Base-by-base conservation (phyloP, 176 grass and related monocot species). In the Aegilops speltoides region DNA sequence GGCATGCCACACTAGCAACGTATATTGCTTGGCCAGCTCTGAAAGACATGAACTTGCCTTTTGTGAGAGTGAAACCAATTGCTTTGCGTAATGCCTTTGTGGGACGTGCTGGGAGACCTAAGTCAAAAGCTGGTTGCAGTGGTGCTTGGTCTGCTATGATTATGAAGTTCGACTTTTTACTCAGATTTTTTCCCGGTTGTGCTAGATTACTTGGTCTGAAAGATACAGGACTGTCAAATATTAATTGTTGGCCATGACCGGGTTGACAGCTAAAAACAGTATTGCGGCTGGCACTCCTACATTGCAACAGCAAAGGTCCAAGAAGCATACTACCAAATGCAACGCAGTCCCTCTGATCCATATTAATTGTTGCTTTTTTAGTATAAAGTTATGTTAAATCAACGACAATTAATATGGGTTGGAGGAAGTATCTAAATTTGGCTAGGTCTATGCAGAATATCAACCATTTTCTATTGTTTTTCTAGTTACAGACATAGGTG, bases 121-220 rank as follows among this genome's bases (percentile, higher is more conserved):
- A 63, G 73, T 65, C 80, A 73, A 90, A 83, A 79, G 84, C 56
- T 83, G 54, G 52, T 50, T 79, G 79, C 78, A 79, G 13, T 82
- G 40, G 36, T 83, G 65, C 40, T 73, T 79, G 63, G 38, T 73
- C 34, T 90, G 38, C 73, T 79, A 77, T 36, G 54, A 66, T 73
- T 83, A 67, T 79, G 79, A 77, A 24, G 19, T 46, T 50, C 69
- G 6, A 54, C 28, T 31, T 64, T 86, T 85, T 77, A 40, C 4
- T 65, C 38, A 64, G 19, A 10, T 64, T 84, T 48, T 12, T 8
- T 2, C 1, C 12, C 23, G 28, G 12, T 71, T 40, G 79, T 73
- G 84, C 84, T 83, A 66, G 23, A 83, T 83, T 38, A n/a, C 56
- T 86, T 74, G 64, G 84, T 10, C 57, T 79, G 74, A 87, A 83